Evolutionary conservation across 352 stramenopile species (phyloP), one percentile per base, ranked within the genome.

Genomic region (Globisporangium acanthophoron): DNA sequence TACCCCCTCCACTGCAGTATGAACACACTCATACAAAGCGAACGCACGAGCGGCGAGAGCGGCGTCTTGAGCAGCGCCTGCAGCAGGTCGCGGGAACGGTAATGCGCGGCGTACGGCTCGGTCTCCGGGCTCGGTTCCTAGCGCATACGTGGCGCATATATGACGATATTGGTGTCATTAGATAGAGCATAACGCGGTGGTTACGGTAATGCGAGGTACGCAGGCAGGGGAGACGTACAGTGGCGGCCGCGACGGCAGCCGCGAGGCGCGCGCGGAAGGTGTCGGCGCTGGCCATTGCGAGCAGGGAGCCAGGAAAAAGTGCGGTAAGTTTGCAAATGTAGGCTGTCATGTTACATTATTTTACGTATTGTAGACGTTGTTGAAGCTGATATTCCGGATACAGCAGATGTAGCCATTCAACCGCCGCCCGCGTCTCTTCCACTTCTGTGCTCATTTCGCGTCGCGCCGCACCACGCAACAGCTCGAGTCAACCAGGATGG

Each of bases 51-150:
- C 2, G 67, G 61, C 3, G 55, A 41, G n/a, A 73, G 53, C 6
- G 52, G 20, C 18, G 73, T 74, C 33, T 65, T 73, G 45, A 80
- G 67, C 46, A 79, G 65, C 56, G 81, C 84, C 54, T 78, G 70
- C 31, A 87, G 59, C 54, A 78, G 78, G 62, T 87, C 73, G 37
- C 81, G 66, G 37, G 72, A 69, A 29, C 69, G 73, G 63, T 87
- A 87, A 45, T 77, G 69, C 37, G 73, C 69, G 31, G 59, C 64
- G 64, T 85, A 85, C 40, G 79, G 76, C 54, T 62, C 66, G 40
- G 69, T 58, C 54, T 85, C 75, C 5, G 78, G 72, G 49, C 71
- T 78, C 54, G 71, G 68, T 58, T 73, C 65, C 77, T 54, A 18
- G 37, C 1, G 33, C 33, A 12, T 9, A 39, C 6, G 33, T 3